Evolutionary conservation across 139 green algal species (phyloP).

Genomic region (Zygnema cylindricum): DNA sequence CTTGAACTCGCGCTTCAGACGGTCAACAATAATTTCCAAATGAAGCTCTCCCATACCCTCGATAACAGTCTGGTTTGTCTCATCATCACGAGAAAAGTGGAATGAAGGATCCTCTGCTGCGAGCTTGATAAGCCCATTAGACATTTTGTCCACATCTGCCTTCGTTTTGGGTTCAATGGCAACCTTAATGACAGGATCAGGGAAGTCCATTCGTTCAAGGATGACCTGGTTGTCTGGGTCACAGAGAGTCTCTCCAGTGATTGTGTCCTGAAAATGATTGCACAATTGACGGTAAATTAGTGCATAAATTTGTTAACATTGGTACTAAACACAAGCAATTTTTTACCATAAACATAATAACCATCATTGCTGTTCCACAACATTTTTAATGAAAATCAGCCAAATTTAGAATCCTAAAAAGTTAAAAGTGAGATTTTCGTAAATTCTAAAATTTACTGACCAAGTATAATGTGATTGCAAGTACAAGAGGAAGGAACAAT

Average conservation of each 20-base stretch:
- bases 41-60: constrained; percentile 99
- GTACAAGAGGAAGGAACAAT: too few relatives aligned
- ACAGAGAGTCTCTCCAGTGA: constrained; percentile 96
- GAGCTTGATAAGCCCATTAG: constrained; percentile 92
- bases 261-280: constrained; percentile 92
- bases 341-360: too few relatives aligned
- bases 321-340: too few relatives aligned
- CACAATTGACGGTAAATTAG: too few relatives aligned
- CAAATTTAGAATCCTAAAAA: too few relatives aligned
- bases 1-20: constrained; percentile 96
- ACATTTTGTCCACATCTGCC: constrained; percentile 96
- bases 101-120: constrained; percentile 98
- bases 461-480: too few relatives aligned
- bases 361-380: too few relatives aligned
- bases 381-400: too few relatives aligned
- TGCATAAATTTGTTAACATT: too few relatives aligned
- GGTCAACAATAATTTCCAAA: constrained; percentile 98
- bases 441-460: too few relatives aligned
- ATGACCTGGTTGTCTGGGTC: constrained; percentile 89
- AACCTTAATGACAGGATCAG: constrained; percentile 99
- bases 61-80: constrained; percentile 95
- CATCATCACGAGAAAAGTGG: constrained; percentile 90
- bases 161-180: constrained; percentile 98
- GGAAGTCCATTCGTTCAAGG: constrained; percentile 99
- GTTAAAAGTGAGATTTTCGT: too few relatives aligned